Percentiles rank a stretch among this genome's conserved stretches.
These are phyloP conservation scores for Kuraishia hungarica DNA, from an alignment of 805 yeast genomes.

Conservation along the genomic window DNA sequence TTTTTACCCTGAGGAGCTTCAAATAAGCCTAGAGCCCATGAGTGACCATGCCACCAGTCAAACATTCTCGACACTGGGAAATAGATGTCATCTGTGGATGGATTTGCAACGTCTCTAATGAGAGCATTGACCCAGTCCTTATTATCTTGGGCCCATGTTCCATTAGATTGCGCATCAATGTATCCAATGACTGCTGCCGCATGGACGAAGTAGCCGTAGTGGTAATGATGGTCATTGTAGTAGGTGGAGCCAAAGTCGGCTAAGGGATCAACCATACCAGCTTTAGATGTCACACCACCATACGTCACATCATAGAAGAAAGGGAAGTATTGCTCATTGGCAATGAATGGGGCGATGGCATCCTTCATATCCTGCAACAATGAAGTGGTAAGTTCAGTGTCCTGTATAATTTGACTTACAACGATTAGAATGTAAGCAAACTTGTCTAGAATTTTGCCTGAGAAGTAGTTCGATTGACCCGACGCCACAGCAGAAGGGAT, in stretches of 20 bases:
- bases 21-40: constrained; percentile 71
- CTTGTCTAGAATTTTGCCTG: constrained; percentile 51
- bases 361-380: constrained; percentile 36
- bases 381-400: constrained; percentile 36
- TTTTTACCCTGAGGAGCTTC: constrained; percentile 70
- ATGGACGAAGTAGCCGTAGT: constrained; percentile 45
- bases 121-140: constrained; percentile 47
- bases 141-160: constrained; percentile 43
- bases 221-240: constrained; percentile 53
- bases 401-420: constrained; percentile 35
- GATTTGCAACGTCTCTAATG: constrained; percentile 62
- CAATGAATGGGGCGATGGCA: constrained; percentile 32
- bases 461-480: constrained; percentile 34
- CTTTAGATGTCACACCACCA: constrained; percentile 47
- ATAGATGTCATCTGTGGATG: constrained; percentile 39
- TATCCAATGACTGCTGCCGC: constrained; percentile 58
- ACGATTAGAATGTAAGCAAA: constrained; percentile 48
- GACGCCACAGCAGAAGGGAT: constrained; percentile 30
- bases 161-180: constrained; percentile 40
- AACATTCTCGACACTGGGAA: constrained; percentile 67
- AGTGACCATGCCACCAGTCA: constrained; percentile 74
- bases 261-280: constrained; percentile 32
- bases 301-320: constrained; percentile 46
- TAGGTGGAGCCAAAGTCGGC: constrained; percentile 39
- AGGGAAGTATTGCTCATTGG: constrained; percentile 38